Evolutionary conservation across 2,329 filamentous ascomycete species (phyloP).

Genomic region (Diaporthe vaccinii): DNA sequence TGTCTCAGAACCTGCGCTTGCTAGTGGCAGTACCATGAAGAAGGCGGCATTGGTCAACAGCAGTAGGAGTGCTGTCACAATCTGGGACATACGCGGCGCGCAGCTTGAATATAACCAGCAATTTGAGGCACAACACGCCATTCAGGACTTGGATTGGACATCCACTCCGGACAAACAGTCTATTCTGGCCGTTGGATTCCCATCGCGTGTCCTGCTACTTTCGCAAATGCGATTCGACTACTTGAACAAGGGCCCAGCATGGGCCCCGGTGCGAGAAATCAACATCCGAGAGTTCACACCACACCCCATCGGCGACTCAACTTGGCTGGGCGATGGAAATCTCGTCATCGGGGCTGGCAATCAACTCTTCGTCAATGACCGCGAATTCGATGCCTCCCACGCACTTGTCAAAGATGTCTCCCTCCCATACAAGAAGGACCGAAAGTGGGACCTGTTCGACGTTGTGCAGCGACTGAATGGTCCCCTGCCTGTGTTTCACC

Average conservation of each 20-base stretch:
- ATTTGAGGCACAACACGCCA: conserved; percentile 79
- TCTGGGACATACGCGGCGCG: conserved; percentile 89
- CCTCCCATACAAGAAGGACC: conserved; percentile 62
- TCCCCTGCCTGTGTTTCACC: conserved; percentile 90
- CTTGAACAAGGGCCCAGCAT: conserved; percentile 88
- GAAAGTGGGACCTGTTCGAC: conserved; percentile 80
- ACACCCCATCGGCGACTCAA: conserved; percentile 92
- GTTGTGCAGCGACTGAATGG: conserved; percentile 88
- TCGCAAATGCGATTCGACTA: conserved; percentile 94
- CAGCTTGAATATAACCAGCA: conserved; percentile 85
- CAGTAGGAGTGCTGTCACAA: conserved; percentile 80
- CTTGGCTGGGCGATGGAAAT: conserved; percentile 88
- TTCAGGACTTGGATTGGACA: conserved; percentile 93
- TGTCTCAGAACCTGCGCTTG: conserved; percentile 78
- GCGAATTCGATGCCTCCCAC: conserved; percentile 76
- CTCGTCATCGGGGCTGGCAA: conserved; percentile 92
- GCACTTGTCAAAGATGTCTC: conserved; percentile 68
- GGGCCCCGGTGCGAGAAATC: conserved; percentile 88
- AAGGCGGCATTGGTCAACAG: conserved; percentile 88
- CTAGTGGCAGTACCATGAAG: conserved; percentile 87
- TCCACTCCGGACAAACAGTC: conserved; percentile 91
- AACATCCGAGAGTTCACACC: conserved; percentile 85
- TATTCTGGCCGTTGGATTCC: conserved; percentile 92
- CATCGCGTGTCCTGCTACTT: conserved; percentile 85
- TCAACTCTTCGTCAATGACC: conserved; percentile 87